Percentiles rank a stretch among this genome's conserved stretches.
Evolutionary conservation across 495 filamentous ascomycete species (phyloP).

Genomic region (Penicillium parvum): DNA sequence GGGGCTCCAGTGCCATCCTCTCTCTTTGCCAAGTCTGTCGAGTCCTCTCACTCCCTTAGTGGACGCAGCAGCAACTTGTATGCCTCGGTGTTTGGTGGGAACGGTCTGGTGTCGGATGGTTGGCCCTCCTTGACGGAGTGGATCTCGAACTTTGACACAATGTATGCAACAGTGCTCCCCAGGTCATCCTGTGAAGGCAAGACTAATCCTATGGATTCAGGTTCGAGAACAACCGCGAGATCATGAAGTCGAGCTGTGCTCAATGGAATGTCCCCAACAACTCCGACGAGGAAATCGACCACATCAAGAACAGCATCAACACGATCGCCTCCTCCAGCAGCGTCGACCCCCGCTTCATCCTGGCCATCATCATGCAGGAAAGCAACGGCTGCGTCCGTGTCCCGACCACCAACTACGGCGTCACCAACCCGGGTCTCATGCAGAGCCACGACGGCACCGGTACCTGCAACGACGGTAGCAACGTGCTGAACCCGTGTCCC

Average conservation of each 20-base stretch:
- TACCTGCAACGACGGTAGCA: constrained; percentile 39
- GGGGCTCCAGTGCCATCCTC: constrained; percentile 22
- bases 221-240: constrained; percentile 39
- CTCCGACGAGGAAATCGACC: constrained; percentile 35
- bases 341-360: constrained; percentile 54
- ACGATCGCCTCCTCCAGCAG: constrained; percentile 29
- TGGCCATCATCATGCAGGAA: constrained; percentile 57
- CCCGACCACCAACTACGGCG: constrained; percentile 40
- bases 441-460: constrained; percentile 47
- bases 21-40: constrained; percentile 15
- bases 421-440: constrained; percentile 55
- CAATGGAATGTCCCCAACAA: constrained; percentile 36
- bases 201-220: no score
- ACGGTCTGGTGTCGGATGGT: constrained; percentile 17
- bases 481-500: constrained; percentile 42
- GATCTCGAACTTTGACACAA: constrained; percentile 15
- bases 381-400: constrained; percentile 54
- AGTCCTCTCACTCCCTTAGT: constrained; percentile 16
- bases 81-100: constrained; percentile 19
- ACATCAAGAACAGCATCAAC: constrained; percentile 38
- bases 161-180: constrained; percentile 12
- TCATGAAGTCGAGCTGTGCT: constrained; percentile 40
- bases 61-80: constrained; percentile 19
- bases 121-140: constrained; percentile 18
- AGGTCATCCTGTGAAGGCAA: background rate